Conservation (phyloP, 176 grass and related monocot genomes). For the Ensete ventricosum region DNA sequence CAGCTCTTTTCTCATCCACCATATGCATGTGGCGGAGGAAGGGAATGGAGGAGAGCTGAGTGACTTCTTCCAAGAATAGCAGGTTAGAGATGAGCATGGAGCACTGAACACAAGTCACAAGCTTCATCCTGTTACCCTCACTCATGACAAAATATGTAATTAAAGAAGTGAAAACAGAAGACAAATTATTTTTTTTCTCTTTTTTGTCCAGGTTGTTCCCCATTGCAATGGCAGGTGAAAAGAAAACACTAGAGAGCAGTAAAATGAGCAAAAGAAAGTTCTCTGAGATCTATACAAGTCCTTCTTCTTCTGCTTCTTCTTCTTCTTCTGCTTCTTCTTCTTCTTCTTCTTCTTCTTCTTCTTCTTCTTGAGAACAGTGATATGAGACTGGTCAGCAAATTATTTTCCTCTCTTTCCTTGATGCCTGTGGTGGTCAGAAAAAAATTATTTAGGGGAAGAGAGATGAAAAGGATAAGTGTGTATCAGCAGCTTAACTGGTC, state of each 20-base stretch:
- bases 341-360: too few relatives aligned
- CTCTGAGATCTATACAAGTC: conserved; percentile 7
- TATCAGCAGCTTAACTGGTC: conserved; percentile 39
- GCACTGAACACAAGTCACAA: conserved; percentile 6
- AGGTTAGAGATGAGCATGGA: background rate
- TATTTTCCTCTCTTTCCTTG: background rate
- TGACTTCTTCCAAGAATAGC: too few relatives aligned
- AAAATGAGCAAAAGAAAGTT: conserved; percentile 13
- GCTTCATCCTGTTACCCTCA: conserved; percentile 28
- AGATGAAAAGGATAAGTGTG: background rate
- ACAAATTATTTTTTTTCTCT: conserved; percentile 17
- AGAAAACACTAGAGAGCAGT: background rate
- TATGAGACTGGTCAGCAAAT: background rate
- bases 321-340: background rate
- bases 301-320: background rate
- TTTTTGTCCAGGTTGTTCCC: conserved; percentile 45
- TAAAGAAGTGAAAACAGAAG: background rate
- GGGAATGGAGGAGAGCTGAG: too few relatives aligned
- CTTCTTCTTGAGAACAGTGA: background rate
- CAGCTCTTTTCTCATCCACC: too few relatives aligned
- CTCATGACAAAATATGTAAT: conserved; percentile 26
- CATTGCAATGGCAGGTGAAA: conserved; percentile 43
- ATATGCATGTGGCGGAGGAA: too few relatives aligned
- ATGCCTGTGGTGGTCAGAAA: background rate
- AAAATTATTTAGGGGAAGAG: background rate